Evolutionary conservation across 352 stramenopile genomes (phyloP), one percentile per base, ranked within the genome.

Genomic region (Phytopythium helicoides): DNA sequence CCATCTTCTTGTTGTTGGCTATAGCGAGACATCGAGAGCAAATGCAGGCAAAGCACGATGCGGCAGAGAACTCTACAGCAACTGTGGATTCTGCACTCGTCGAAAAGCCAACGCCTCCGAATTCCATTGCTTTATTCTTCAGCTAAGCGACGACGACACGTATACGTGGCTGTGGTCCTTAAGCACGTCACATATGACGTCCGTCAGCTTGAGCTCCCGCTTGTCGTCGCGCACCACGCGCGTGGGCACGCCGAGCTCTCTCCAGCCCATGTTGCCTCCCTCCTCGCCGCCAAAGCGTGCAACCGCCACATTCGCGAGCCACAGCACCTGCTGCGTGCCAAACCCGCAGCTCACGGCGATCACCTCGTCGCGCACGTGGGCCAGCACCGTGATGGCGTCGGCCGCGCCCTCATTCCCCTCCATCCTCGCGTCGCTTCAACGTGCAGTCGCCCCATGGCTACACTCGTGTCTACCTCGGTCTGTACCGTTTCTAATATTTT

Each of bases 161-260:
- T 89, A 89, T 19, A 92, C 69, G 53, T 89, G 80, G 28, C 64
- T 83, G 35, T 69, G 60, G 60, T 80, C 62, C 18, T 58, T 35
- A 12, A 92, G 52, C 50, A 86, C 74, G 57, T 90, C 77, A 58
- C 81, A 87, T 55, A 92, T 78, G 36, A 90, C 54, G 44, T 83
- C 79, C 6, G 65, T 72, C 22, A 83, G 41, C 15, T 54, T 45
- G 21, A 92, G 64, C 39, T 73, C 67, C 3, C 70, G 49, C 52
- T 80, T 86, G 48, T 61, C 63, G 40, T 76, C 65, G 31, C 71
- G 78, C 44, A 71, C 49, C 18, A 86, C 68, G 28, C 65, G 62
- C 0, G 58, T 73, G 4, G 72, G 73, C 8, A 82, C 51, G 15
- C 80, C 71, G 12, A 90, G 56, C 28, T 74, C 39, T 28, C 78